Evolutionary conservation across 1,139 yeast genomes (phyloP), one percentile per base, ranked within the genome.

Genomic region (Debaryomyces sp.): DNA sequence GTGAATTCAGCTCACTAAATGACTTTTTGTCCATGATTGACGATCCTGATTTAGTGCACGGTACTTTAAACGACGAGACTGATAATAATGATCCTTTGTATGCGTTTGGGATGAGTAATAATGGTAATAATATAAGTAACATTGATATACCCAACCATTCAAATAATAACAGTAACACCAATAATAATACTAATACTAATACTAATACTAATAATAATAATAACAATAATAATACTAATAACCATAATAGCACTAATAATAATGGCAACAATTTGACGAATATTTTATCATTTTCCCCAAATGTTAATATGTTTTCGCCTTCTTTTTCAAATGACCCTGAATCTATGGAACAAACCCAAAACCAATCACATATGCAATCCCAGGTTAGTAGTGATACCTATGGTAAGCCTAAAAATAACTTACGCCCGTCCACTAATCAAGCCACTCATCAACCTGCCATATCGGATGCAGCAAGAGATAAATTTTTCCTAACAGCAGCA

Each of bases 401-500:
- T 34, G 23, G 38, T 24, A 17, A 30, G 9, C 17, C 41, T 27
- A 29, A 23, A 35, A 4, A 38, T 22, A 30, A 34, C 34, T 27
- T 27, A 27, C 12, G 9, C 9, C 13, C 30, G 4, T 12, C 30
- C n/a, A 5, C 13, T 18, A 32, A 38, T 29, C 45, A 45, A 33
- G 51, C 52, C 41, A 40, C 50, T 8, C 71, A 70, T 50, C 75
- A 70, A 44, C 85, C 86, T 0, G 75, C 78, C 33, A 77, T 84
- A 8, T 83, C 89, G 0, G 94, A 86, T 56, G 85, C 95, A 1
- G 96, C 97, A 1, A 78, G 92, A 55, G 98, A 92, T 64, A 91
- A 91, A 68, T 94, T 94, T 68, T 92, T 94, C 71, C 72, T 94
- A 47, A 92, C 98, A 0, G 98, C 99, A 0, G 98, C 98, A 0